Conservation (phyloP, 257 asterid species). For the Schizonepeta tenuifolia region DNA sequence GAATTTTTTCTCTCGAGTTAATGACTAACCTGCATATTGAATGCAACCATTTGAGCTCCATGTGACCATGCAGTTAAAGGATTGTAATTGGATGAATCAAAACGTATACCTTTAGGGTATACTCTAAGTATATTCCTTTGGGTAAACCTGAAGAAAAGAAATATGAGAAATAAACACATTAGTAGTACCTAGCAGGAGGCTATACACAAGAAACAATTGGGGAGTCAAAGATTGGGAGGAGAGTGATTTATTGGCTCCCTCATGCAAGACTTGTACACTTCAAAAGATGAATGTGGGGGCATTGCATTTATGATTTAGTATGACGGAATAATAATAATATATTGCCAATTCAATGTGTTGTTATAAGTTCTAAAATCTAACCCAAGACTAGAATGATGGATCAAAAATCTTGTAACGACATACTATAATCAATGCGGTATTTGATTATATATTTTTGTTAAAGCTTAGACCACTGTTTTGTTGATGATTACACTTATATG, state of each 20-base stretch:
- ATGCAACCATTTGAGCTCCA: conserved; percentile 98
- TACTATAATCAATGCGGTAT: too few species aligned
- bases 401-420: too few species aligned
- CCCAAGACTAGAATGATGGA: too few species aligned
- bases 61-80: conserved; percentile 91
- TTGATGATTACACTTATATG: too few species aligned
- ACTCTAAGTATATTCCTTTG: conserved; percentile 76
- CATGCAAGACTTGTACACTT: not conserved
- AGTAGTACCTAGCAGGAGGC: conserved; percentile 21
- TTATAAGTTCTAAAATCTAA: not conserved
- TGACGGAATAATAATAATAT: not conserved
- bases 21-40: conserved; percentile 85
- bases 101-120: conserved; percentile 86
- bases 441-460: too few species aligned
- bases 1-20: conserved; percentile 15
- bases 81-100: conserved; percentile 93
- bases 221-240: not conserved
- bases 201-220: not conserved
- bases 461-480: too few species aligned
- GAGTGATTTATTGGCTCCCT: conserved; percentile 8
- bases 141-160: conserved; percentile 62
- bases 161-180: conserved; percentile 20
- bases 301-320: too few species aligned
- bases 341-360: not conserved
- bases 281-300: not conserved